phyloP scores from a whole-genome alignment of 2,329 filamentous ascomycete genomes.

The Pseudogymnoascus sp. region DNA sequence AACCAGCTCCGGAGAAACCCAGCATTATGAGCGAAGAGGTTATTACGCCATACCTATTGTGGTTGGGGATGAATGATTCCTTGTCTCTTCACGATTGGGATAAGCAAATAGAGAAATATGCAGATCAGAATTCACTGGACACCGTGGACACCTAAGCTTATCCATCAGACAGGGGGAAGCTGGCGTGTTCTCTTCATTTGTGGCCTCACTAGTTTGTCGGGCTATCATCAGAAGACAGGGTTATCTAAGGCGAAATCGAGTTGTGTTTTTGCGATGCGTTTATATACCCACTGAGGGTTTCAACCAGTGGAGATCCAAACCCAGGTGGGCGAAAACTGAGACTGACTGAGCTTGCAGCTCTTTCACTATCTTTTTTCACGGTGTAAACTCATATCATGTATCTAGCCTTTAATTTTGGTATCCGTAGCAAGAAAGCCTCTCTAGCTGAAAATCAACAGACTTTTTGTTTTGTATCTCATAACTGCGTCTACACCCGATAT shows the following conservation, averaged over 20 bases:
- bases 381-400: neutral
- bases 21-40: neutral
- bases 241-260: neutral
- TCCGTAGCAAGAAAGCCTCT: neutral
- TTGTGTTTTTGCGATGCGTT: neutral
- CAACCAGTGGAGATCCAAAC: neutral
- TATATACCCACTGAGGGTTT: neutral
- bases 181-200: neutral
- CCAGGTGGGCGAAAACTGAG: neutral
- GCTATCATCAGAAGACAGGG: neutral
- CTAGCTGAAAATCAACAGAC: neutral
- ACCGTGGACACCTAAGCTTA: neutral
- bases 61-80: neutral
- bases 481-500: neutral
- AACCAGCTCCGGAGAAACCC: neutral
- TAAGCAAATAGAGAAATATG: neutral
- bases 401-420: neutral
- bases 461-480: conserved; percentile 5
- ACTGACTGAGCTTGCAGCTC: neutral
- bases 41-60: neutral
- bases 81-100: neutral
- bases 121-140: neutral
- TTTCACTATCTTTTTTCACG: neutral
- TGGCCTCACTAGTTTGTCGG: neutral
- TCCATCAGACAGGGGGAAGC: neutral